Evolutionary conservation across 495 filamentous ascomycete species (phyloP).

Genomic region (Parathielavia appendiculata): DNA sequence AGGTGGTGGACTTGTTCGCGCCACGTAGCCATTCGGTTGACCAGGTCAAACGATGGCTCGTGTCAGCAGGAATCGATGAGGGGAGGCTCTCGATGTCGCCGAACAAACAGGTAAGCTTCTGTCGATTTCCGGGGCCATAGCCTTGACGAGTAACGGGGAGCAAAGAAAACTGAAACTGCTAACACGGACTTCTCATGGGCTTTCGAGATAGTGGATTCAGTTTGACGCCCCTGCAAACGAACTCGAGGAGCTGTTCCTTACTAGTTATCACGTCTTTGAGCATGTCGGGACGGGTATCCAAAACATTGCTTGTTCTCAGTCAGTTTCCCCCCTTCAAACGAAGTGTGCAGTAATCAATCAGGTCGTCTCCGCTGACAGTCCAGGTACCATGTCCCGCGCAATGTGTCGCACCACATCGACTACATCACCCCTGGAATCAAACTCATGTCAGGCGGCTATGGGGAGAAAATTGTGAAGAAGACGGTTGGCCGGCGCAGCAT

Average conservation of each 20-base stretch:
- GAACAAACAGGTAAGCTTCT: constrained; percentile 31
- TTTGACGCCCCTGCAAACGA: constrained; percentile 53
- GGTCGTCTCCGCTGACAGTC: neutral
- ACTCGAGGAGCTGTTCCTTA: constrained; percentile 49
- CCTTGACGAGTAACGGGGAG: too few species aligned
- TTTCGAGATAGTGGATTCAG: constrained; percentile 36
- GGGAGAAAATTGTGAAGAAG: constrained; percentile 16
- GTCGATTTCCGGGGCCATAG: too few species aligned
- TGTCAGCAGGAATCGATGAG: constrained; percentile 43
- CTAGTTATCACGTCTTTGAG: constrained; percentile 52
- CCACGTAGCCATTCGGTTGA: constrained; percentile 40
- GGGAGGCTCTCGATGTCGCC: constrained; percentile 21
- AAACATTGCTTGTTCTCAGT: constrained; percentile 32
- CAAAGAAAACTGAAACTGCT: too few species aligned
- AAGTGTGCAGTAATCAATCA: too few species aligned
- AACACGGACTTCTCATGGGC: neutral
- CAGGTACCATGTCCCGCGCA: constrained; percentile 49
- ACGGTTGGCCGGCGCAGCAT: constrained; percentile 1
- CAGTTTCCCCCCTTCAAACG: neutral
- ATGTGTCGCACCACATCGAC: constrained; percentile 52
- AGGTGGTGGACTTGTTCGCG: constrained; percentile 51
- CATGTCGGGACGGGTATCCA: constrained; percentile 31
- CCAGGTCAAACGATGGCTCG: constrained; percentile 47
- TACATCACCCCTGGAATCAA: constrained; percentile 55
- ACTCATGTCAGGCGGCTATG: constrained; percentile 23